Evolutionary conservation across 2,329 filamentous ascomycete genomes (phyloP), one percentile per base, ranked within the genome.

Genomic region (Diaporthe ilicicola): DNA sequence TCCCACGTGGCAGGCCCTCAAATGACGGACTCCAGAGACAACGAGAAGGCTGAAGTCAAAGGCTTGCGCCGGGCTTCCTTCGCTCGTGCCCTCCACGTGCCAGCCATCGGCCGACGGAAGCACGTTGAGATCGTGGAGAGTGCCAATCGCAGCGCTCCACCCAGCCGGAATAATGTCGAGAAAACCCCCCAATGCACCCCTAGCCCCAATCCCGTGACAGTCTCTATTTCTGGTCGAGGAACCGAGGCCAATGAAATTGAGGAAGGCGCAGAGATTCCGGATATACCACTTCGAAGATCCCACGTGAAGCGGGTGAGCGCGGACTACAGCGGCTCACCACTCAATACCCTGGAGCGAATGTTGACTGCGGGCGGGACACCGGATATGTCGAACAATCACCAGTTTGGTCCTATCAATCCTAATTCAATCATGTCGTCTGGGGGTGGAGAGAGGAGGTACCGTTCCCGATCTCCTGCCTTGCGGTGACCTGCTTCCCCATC

Each of bases 281-380:
- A 72, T 19, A 73, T 73, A 13, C 72, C 72, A 29, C 66, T 73
- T 42, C 72, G 72, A 29, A 69, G 70, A 51, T 44, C 65, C n/a
- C 37, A 56, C 24, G 54, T 39, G 65, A 59, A 68, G 37, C 59
- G 59, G 22, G 48, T 55, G 39, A 54, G 59, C 34, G 12, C 51
- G 22, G 66, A 67, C 46, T 62, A 64, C 17, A 66, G 19, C n/a
- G 22, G 48, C 19, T 55, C 69, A 17, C 53, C 66, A 29, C 46
- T 70, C 15, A n/a, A n/a, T 27, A 54, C 61, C 12, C 51, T 72
- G 53, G 70, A 70, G 39, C 53, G 55, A 8, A 71, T 70, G 39
- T 32, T 68, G 55, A 39, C 32, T 5, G 24, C 50, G n/a, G 64
- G 53, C 19, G 67, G 32, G 19, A n/a, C 55, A 10, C 67, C 67